These are phyloP conservation scores for Penicillium sp. DNA, from an alignment of 2,329 filamentous ascomycete genomes.

Conservation along the genomic window DNA sequence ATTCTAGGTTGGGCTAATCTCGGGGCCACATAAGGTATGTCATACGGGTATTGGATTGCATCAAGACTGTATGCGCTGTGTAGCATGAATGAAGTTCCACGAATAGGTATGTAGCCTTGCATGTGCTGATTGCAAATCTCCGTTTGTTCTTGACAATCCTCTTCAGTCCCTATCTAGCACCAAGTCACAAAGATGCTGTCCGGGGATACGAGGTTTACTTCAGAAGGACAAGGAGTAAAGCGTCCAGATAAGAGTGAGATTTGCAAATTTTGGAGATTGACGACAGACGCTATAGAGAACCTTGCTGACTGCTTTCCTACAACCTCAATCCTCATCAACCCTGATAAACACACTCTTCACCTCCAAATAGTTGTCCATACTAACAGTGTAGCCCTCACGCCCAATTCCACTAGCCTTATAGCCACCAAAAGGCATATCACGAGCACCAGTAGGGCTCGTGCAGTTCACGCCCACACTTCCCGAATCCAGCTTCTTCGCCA, in stretches of 20 bases:
- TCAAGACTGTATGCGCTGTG: no score
- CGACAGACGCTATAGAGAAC: no score
- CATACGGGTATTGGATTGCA: no score
- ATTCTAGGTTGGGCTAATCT: no score
- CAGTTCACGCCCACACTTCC: constrained; percentile 64
- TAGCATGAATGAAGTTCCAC: no score
- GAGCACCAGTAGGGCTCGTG: constrained; percentile 65
- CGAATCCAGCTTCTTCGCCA: constrained; percentile 68
- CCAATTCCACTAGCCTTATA: constrained; percentile 21
- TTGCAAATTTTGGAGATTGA: background rate
- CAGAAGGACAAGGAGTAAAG: no score
- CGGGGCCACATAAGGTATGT: no score
- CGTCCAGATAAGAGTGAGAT: background rate
- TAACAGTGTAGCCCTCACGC: constrained; percentile 18
- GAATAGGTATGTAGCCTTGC: no score
- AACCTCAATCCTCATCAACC: constrained; percentile 9
- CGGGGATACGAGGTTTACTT: no score
- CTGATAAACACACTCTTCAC: constrained; percentile 17
- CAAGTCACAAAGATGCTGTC: no score
- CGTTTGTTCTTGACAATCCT: background rate
- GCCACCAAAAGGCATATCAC: constrained; percentile 46
- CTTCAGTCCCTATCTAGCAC: no score
- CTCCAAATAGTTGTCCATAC: constrained; percentile 17
- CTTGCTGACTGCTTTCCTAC: background rate
- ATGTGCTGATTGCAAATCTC: background rate